These are phyloP conservation scores for Ophiosphaerella korrae DNA, from an alignment of 2,329 filamentous ascomycete species.

Conservation along the genomic window DNA sequence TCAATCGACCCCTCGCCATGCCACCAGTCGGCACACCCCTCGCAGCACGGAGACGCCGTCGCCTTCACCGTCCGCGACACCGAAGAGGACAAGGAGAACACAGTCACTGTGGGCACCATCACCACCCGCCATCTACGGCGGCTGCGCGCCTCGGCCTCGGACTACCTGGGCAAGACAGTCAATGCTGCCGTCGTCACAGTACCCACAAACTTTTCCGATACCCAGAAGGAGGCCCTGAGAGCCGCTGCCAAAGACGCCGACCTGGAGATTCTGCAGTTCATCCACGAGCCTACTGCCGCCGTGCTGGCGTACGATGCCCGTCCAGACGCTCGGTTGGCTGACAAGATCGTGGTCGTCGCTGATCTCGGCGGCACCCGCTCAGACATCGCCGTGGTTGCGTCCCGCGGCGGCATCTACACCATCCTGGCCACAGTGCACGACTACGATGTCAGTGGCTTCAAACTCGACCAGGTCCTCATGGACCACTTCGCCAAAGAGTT, in stretches of 20 bases:
- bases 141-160: slow-evolving; percentile 80
- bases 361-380: slow-evolving; percentile 92
- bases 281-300: slow-evolving; percentile 87
- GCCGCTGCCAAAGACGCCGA: slow-evolving; percentile 79
- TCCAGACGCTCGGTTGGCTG: slow-evolving; percentile 72
- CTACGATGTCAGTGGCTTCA: slow-evolving; percentile 86
- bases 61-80: slow-evolving; percentile 86
- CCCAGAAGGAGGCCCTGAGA: slow-evolving; percentile 80
- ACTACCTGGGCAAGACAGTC: slow-evolving; percentile 91
- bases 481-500: slow-evolving; percentile 99
- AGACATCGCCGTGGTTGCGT: slow-evolving; percentile 88
- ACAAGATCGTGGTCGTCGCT: slow-evolving; percentile 90
- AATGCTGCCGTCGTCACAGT: slow-evolving; percentile 94
- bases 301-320: slow-evolving; percentile 90
- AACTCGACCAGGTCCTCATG: slow-evolving; percentile 87
- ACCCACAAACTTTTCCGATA: slow-evolving; percentile 89
- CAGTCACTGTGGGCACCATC: slow-evolving; percentile 77
- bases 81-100: slow-evolving; percentile 60
- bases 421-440: slow-evolving; percentile 92
- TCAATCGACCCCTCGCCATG: slow-evolving; percentile 94
- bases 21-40: slow-evolving; percentile 89
- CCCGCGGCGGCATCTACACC: slow-evolving; percentile 93
- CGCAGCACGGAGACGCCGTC: slow-evolving; percentile 72
- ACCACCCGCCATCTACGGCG: slow-evolving; percentile 84
- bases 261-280: slow-evolving; percentile 89